phyloP scores from a whole-genome alignment of 208 protist species.

The Leishmania major region DNA sequence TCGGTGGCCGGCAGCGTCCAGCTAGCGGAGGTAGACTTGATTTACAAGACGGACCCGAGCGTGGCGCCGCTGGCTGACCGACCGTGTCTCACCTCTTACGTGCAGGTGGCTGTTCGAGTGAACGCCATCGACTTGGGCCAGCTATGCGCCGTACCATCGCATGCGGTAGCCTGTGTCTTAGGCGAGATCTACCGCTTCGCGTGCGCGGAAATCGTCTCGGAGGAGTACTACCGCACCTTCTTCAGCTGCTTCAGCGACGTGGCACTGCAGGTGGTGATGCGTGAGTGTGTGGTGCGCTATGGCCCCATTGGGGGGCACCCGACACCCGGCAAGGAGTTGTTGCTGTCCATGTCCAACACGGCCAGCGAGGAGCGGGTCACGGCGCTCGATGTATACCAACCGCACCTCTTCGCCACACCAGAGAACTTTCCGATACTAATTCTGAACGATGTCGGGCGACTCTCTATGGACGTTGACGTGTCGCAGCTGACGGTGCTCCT shows the following conservation, averaged over 20 bases:
- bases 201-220: constrained; percentile 46
- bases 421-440: constrained; percentile 31
- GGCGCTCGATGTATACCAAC: constrained; percentile 14
- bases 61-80: constrained; percentile 23
- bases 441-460: constrained; percentile 16
- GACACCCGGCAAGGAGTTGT: constrained; percentile 8
- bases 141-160: constrained; percentile 25
- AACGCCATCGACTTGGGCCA: constrained; percentile 24
- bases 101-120: constrained; percentile 42
- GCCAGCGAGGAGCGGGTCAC: constrained; percentile 17
- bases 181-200: constrained; percentile 27
- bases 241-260: constrained; percentile 69
- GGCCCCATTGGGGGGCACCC: not conserved
- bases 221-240: constrained; percentile 51
- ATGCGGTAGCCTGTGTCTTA: constrained; percentile 14
- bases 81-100: constrained; percentile 49
- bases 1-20: constrained; percentile 18
- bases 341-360: constrained; percentile 18
- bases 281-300: constrained; percentile 32
- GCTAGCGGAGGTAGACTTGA: constrained; percentile 20
- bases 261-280: constrained; percentile 37
- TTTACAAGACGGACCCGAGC: constrained; percentile 20
- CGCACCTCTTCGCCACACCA: constrained; percentile 10
- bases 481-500: constrained; percentile 10
- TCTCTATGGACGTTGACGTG: constrained; percentile 27